phyloP scores from a whole-genome alignment of 2,329 filamentous ascomycete genomes.

The Aspergillus floridensis region DNA sequence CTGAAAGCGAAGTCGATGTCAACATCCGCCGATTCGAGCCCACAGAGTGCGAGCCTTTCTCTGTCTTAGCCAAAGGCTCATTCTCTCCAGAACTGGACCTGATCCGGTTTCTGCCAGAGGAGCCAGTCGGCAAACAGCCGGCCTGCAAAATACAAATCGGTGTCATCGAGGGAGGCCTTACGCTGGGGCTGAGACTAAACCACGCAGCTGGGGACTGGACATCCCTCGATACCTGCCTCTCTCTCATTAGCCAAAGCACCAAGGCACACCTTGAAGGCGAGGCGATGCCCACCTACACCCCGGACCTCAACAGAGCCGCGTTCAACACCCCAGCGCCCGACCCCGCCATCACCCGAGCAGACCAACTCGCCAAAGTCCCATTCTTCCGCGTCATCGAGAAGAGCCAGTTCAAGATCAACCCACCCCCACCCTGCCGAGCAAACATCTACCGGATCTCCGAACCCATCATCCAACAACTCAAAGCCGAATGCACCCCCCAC shows the following conservation, averaged over 20 bases:
- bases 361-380: constrained; percentile 11
- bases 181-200: constrained; percentile 19
- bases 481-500: constrained; percentile 12
- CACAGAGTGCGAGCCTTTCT: constrained; percentile 15
- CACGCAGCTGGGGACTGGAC: constrained; percentile 25
- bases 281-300: constrained; percentile 15
- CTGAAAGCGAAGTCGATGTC: constrained; percentile 10
- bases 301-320: constrained; percentile 19
- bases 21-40: constrained; percentile 9
- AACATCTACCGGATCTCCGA: constrained; percentile 19
- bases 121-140: constrained; percentile 4
- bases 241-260: constrained; percentile 20
- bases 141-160: constrained; percentile 23
- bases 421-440: constrained; percentile 9
- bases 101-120: constrained; percentile 13
- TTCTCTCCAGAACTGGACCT: constrained; percentile 17
- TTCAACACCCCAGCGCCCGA: constrained; percentile 14
- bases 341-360: constrained; percentile 5
- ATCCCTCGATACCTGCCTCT: constrained; percentile 22
- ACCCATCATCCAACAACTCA: constrained; percentile 15
- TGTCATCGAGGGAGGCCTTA: constrained; percentile 20
- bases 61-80: constrained; percentile 6
- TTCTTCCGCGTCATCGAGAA: constrained; percentile 19
- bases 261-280: constrained; percentile 17
- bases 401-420: constrained; percentile 9